phyloP scores from a whole-genome alignment of 2,329 filamentous ascomycete genomes.

The Clonostachys byssicola region DNA sequence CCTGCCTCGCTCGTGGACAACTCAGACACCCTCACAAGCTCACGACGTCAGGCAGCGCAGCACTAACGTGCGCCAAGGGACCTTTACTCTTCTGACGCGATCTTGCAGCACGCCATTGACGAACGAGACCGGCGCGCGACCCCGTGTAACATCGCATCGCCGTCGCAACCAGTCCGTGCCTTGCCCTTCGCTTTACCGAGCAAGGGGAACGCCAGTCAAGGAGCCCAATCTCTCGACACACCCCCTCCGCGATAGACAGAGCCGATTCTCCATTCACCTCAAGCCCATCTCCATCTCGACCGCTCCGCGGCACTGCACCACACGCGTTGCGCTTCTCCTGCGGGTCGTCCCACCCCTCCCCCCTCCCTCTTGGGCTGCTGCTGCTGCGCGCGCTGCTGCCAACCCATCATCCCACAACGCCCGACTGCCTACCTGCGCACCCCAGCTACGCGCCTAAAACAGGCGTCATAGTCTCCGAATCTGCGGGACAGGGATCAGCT shows the following conservation, averaged over 20 bases:
- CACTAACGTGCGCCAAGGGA: too few species aligned
- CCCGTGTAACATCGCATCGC: constrained; percentile 9
- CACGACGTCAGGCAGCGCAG: too few species aligned
- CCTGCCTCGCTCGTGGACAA: too few species aligned
- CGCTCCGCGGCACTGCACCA: too few species aligned
- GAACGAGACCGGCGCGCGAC: constrained; percentile 6
- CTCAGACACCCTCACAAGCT: too few species aligned
- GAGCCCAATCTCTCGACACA: too few species aligned
- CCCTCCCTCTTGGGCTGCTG: constrained; percentile 1
- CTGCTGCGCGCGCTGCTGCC: neutral
- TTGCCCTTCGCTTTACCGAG: constrained; percentile 1
- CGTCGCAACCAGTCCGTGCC: constrained; percentile 4
- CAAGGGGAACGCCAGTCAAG: too few species aligned
- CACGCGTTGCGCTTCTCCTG: too few species aligned
- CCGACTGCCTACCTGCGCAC: neutral
- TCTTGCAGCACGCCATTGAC: constrained; percentile 4
- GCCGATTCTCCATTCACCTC: too few species aligned
- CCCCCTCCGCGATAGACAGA: too few species aligned
- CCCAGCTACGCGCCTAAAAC: neutral
- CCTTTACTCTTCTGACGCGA: constrained; percentile 2
- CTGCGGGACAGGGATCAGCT: constrained; percentile 1
- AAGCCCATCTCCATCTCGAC: too few species aligned
- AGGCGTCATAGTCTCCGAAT: constrained; percentile 2
- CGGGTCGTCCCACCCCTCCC: constrained; percentile 2
- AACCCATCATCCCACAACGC: constrained; percentile 1